phyloP scores from a whole-genome alignment of 2,329 filamentous ascomycete species.

The Fusarium odoratissimum region DNA sequence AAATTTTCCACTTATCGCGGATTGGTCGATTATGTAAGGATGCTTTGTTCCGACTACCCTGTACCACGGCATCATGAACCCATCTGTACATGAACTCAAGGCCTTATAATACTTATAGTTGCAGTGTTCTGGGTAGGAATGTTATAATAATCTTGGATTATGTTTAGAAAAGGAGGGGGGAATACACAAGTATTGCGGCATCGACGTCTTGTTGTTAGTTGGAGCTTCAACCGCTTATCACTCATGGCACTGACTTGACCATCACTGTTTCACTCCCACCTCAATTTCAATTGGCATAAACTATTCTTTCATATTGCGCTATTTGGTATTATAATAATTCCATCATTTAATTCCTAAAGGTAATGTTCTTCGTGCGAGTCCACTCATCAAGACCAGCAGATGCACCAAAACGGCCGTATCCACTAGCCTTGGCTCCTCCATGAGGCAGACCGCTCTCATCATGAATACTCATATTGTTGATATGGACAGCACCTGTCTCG shows the following conservation, averaged over 20 bases:
- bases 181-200: too few species aligned
- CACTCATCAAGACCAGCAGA: slow-evolving; percentile 69
- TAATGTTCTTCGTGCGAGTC: slow-evolving; percentile 72
- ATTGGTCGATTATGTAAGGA: slow-evolving; percentile 42
- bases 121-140: too few species aligned
- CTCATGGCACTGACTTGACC: fast-evolving
- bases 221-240: neutral
- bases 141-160: neutral
- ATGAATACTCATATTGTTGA: slow-evolving; percentile 74
- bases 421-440: slow-evolving; percentile 73
- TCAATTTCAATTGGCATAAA: neutral
- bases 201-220: neutral
- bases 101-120: neutral
- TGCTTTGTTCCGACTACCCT: slow-evolving; percentile 31
- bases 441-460: slow-evolving; percentile 73
- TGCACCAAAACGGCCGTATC: slow-evolving; percentile 70
- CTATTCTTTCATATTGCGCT: neutral
- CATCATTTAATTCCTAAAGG: slow-evolving; percentile 57
- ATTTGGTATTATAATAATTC: neutral
- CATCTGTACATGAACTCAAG: neutral
- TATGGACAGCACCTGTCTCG: slow-evolving; percentile 75
- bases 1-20: slow-evolving; percentile 45
- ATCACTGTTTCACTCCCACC: too few species aligned
- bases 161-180: fast-evolving
- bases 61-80: neutral